Base-by-base conservation (phyloP, 306 rosid genomes). In the Dalbergia cultrata region DNA sequence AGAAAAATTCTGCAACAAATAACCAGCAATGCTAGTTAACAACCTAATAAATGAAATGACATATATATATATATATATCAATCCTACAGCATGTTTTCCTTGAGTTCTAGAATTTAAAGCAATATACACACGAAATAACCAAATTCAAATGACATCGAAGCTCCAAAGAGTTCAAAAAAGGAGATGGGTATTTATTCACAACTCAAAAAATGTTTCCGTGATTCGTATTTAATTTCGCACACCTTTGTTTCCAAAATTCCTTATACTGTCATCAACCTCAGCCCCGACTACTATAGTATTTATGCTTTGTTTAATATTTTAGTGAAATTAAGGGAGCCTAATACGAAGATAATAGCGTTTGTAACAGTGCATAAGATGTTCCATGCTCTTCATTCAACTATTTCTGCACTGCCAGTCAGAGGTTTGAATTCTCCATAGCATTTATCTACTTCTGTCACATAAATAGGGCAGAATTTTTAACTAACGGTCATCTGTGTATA, bases 1-100 rank as follows among this genome's bases (percentile, higher is more conserved):
- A 63, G 99, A 95, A 89, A 93, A 95, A 78, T 89, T 82, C 99
- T 95, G 88, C 45, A 14, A 77, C 52, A 72, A 77, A 80, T 72
- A 62, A 80, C 9, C 34, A 26, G 59, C 62, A 81, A 76, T 21
- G 72, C 39, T 70, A 76, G 61, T 64, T 67, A 67, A 37, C 59
- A 81, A 49, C 56, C 58, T 9, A 75, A 73, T 53, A 72, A 5
- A 71, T 49, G 70, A 76, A 79, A 83, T 70, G 52, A 26, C 56
- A 70, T 65, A 50, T 17, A 14, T 41, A 71, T 72, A 26, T 47
- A 70, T 65, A 50, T 17, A 14, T 41, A 71, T 72, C 14, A 65
- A 12, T 44, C 62, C 45, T 64, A 45, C 16, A 7, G 41, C n/a
- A 6, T 69, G 59, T 52, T 57, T 71, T 44, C 11, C 64, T 75